Evolutionary conservation across 225 moss, liverwort and hornwort genomes (phyloP).

Genomic region (Straminergon stramineum): DNA sequence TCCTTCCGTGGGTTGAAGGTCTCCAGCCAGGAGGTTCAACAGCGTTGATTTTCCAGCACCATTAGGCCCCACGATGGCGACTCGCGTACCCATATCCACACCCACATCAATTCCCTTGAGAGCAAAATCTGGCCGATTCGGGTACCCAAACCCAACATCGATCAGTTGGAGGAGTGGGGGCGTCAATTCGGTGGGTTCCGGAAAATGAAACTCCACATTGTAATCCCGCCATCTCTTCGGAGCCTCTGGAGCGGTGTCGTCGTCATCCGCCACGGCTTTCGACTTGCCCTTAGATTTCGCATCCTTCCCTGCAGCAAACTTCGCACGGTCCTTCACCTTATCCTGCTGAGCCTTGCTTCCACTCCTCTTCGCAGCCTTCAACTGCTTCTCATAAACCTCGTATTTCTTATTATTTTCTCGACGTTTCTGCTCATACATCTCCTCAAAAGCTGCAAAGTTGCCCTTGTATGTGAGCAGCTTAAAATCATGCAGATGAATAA

Average conservation of each 20-base stretch:
- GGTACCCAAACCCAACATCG: conserved; percentile 82
- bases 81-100: conserved; percentile 95
- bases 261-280: conserved; percentile 46
- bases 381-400: conserved; percentile 83
- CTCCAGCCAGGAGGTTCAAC: conserved; percentile 78
- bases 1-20: conserved; percentile 67
- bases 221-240: conserved; percentile 88
- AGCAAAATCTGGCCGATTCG: conserved; percentile 66
- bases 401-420: conserved; percentile 83
- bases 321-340: conserved; percentile 95
- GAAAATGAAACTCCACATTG: conserved; percentile 84
- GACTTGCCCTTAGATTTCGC: conserved; percentile 84
- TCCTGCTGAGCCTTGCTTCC: conserved; percentile 92
- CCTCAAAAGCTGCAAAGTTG: conserved; percentile 81
- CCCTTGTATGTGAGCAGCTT: conserved; percentile 92
- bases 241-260: conserved; percentile 45
- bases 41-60: conserved; percentile 93
- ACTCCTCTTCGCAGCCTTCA: conserved; percentile 88
- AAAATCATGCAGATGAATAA: conserved; percentile 79
- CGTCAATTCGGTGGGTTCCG: conserved; percentile 86
- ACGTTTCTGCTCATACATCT: conserved; percentile 93
- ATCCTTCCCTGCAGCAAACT: conserved; percentile 80
- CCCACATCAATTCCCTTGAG: conserved; percentile 79
- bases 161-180: conserved; percentile 84
- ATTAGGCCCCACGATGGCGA: conserved; percentile 92